phyloP scores from a whole-genome alignment of 176 grass and related monocot species.

The Triticum aestivum region IWGSC_CS_RefSeq_v2.1 NC_057799.1:16059548-16060047 shows the following conservation, averaged over 20 bases:
- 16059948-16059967: not conserved
- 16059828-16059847: not conserved
- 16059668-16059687: not conserved
- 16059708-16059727: not conserved
- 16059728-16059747: not conserved
- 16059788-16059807: not conserved
- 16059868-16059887: not conserved
- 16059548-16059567: not conserved
- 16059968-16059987: not conserved
- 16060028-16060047: not conserved
- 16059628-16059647: not conserved
- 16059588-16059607: slow-evolving; percentile 3
- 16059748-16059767: not conserved
- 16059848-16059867: not conserved
- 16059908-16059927: not conserved
- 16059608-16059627: not conserved
- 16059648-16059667: not conserved
- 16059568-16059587: not conserved
- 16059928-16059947: too few species aligned
- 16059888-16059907: not conserved
- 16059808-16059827: not conserved
- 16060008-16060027: not conserved
- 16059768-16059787: not conserved
- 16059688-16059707: not conserved
- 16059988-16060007: not conserved